These are phyloP conservation scores for Prunus dulcis DNA, from an alignment of 306 rosid species.

Conservation along the genomic window DNA sequence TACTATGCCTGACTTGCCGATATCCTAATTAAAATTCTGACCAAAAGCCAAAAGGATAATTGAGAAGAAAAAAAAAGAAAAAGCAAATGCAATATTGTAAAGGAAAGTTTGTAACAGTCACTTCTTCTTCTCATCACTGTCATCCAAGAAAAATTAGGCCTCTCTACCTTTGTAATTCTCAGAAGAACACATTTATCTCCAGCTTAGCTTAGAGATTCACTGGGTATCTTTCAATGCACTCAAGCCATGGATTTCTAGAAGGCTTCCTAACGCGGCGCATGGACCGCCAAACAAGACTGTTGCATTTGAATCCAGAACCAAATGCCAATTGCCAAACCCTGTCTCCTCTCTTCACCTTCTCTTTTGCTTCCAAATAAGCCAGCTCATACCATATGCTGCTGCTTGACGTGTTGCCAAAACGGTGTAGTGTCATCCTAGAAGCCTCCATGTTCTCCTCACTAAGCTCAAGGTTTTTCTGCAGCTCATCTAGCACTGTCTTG, in stretches of 20 bases:
- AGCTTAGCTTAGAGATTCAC: constrained; percentile 9
- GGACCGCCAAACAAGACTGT: constrained; percentile 80
- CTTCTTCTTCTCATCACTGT: neutral
- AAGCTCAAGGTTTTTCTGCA: constrained; percentile 80
- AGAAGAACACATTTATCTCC: neutral
- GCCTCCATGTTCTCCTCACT: constrained; percentile 83
- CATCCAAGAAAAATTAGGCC: neutral
- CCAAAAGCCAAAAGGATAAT: neutral
- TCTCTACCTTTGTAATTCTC: neutral
- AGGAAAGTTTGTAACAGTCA: neutral
- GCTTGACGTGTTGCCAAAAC: constrained; percentile 94
- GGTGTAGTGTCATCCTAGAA: constrained; percentile 77
- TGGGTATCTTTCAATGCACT: constrained; percentile 67
- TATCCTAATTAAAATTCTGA: neutral
- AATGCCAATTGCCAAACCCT: constrained; percentile 91
- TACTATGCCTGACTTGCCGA: neutral
- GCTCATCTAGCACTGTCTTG: constrained; percentile 71
- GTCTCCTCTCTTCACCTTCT: constrained; percentile 70
- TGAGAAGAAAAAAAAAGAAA: neutral
- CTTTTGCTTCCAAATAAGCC: constrained; percentile 91
- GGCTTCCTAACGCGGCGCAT: constrained; percentile 62
- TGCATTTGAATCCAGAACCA: constrained; percentile 96
- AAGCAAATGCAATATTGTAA: neutral
- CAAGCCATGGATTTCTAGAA: constrained; percentile 73
- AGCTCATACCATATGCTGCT: constrained; percentile 95